Percentiles rank a stretch among this genome's conserved stretches.
Evolutionary conservation across 2,329 filamentous ascomycete genomes (phyloP).

Genomic region (Bipolaris sorokiniana): DNA sequence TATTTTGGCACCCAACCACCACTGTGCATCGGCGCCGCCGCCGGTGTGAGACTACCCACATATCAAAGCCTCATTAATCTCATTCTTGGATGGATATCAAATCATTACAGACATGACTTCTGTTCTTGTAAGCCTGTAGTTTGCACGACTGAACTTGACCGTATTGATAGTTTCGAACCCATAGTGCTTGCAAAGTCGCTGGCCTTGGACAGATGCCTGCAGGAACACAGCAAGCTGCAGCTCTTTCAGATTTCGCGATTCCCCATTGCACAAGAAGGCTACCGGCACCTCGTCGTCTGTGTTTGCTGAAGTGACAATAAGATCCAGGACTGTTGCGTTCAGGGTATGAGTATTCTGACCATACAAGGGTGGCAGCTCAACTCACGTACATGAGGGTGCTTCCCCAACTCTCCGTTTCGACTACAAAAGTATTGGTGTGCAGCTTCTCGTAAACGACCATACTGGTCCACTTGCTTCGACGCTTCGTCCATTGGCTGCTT

Average conservation of each 20-base stretch:
- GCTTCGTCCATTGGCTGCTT: constrained; percentile 3
- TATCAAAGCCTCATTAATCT: not conserved
- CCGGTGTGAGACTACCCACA: not conserved
- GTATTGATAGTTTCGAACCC: not conserved
- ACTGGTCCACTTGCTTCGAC: constrained; percentile 2
- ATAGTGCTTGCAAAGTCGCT: not conserved
- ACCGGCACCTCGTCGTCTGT: not conserved
- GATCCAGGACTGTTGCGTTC: not conserved
- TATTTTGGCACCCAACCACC: not conserved
- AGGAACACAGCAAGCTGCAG: not conserved
- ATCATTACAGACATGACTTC: not conserved
- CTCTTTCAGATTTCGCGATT: not conserved
- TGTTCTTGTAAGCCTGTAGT: not conserved
- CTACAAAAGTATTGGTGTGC: constrained; percentile 5
- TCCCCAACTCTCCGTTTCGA: constrained; percentile 1
- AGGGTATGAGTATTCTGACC: not conserved
- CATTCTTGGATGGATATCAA: not conserved
- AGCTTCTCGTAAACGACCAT: not conserved
- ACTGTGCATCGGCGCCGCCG: not conserved
- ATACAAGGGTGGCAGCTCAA: not conserved
- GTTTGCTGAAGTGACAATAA: not conserved
- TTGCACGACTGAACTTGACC: not conserved
- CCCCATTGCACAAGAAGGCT: not conserved
- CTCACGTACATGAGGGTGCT: constrained; percentile 5
- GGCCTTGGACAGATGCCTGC: not conserved